Conservation (phyloP, 331 rosid genomes). For the Malus hybrid region DNA sequence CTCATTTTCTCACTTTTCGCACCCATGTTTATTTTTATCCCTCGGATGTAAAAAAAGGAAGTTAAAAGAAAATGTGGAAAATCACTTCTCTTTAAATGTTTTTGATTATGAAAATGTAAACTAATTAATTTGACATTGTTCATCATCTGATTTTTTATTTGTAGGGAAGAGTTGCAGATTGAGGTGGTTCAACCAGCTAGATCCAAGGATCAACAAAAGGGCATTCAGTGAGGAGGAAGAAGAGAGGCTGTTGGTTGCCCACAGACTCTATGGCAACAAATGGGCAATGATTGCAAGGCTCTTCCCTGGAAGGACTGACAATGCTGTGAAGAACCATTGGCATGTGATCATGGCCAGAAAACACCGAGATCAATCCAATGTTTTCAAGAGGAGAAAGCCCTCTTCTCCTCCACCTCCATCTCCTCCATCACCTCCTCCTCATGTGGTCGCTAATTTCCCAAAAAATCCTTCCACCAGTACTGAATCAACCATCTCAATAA, state of each 20-base stretch:
- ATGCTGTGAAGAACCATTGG: constrained; percentile 84
- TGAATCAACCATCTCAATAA: constrained; percentile 40
- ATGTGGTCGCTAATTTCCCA: constrained; percentile 4
- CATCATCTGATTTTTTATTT: neutral
- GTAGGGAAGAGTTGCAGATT: constrained; percentile 75
- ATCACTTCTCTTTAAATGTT: neutral
- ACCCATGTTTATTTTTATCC: too few species aligned
- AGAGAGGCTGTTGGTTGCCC: constrained; percentile 48
- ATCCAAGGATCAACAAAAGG: constrained; percentile 60
- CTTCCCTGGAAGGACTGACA: constrained; percentile 76
- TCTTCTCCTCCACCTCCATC: constrained; percentile 6
- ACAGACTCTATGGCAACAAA: constrained; percentile 60
- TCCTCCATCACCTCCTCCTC: constrained; percentile 1
- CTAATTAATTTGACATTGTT: neutral
- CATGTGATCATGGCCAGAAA: constrained; percentile 73
- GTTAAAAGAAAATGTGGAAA: too few species aligned
- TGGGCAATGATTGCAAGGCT: constrained; percentile 74
- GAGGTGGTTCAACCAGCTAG: constrained; percentile 80
- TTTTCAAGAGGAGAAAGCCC: constrained; percentile 45
- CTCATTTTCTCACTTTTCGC: too few species aligned
- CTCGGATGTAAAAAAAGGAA: too few species aligned
- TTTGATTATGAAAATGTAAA: neutral
- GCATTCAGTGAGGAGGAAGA: constrained; percentile 65
- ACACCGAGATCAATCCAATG: constrained; percentile 45
- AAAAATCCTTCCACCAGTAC: constrained; percentile 38